Evolutionary conservation across 495 filamentous ascomycete species (phyloP).

Genomic region (Mytilinidion resinicola): DNA sequence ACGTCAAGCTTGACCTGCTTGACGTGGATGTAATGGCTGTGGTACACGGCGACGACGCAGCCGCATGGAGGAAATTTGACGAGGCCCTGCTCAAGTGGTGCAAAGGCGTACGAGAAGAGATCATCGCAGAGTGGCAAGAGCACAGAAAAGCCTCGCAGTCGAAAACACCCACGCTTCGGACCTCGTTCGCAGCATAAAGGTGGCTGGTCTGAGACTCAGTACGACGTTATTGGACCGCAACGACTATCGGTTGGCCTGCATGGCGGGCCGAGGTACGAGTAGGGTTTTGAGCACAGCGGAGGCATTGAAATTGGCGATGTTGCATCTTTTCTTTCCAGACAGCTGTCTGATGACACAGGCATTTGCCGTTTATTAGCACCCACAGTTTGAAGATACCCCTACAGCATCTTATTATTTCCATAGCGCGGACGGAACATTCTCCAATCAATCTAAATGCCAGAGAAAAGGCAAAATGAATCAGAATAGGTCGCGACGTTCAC

Average conservation of each 20-base stretch:
- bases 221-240: too few species aligned
- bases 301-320: background rate
- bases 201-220: background rate
- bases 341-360: too few species aligned
- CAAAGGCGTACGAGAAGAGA: constrained; percentile 66
- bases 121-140: constrained; percentile 55
- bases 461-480: too few species aligned
- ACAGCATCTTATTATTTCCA: background rate
- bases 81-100: constrained; percentile 74
- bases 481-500: too few species aligned
- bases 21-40: constrained; percentile 82
- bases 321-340: constrained; percentile 1
- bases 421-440: too few species aligned
- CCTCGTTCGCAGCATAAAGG: constrained; percentile 3
- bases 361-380: background rate
- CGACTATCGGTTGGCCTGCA: too few species aligned
- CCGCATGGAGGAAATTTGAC: constrained; percentile 75
- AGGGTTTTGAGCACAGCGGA: too few species aligned
- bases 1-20: constrained; percentile 74
- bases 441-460: too few species aligned
- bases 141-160: constrained; percentile 23
- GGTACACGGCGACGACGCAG: constrained; percentile 58
- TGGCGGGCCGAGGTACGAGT: too few species aligned
- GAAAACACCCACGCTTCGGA: constrained; percentile 28
- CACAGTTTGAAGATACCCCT: constrained; percentile 4